Evolutionary conservation across 176 grass and related monocot genomes (phyloP).

Genomic region (Bromus sterilis): DNA sequence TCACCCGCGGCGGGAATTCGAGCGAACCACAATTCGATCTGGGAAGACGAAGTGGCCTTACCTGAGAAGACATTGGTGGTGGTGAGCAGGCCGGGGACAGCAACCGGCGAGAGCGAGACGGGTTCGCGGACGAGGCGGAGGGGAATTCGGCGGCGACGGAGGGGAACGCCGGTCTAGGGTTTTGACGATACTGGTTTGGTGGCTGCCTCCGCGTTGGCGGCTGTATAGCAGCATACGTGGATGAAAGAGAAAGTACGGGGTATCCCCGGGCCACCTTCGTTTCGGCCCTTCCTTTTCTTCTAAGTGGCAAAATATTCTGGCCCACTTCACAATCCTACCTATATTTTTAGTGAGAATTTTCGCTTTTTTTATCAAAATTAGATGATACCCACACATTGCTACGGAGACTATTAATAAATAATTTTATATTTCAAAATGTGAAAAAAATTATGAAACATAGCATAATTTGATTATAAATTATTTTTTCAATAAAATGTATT

Average conservation of each 20-base stretch:
- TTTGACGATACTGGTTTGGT: conserved; percentile 4
- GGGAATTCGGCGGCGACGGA: conserved; percentile 21
- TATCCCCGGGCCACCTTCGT: neutral
- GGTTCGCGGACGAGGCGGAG: neutral
- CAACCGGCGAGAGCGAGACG: neutral
- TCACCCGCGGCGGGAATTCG: neutral
- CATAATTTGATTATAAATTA: too few relatives aligned
- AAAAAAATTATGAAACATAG: too few relatives aligned
- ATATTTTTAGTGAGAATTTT: too few relatives aligned
- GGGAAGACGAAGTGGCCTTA: neutral
- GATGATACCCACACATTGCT: too few relatives aligned
- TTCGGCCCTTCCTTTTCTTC: neutral
- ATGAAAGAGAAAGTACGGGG: neutral
- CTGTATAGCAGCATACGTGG: neutral
- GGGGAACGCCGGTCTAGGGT: conserved; percentile 24
- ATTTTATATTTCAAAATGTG: too few relatives aligned
- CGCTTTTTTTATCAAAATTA: too few relatives aligned
- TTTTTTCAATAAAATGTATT: too few relatives aligned
- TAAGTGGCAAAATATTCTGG: neutral
- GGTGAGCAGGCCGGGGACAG: neutral
- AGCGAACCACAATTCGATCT: neutral
- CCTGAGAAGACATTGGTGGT: conserved; percentile 48
- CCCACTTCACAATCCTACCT: neutral
- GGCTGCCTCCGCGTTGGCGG: neutral
- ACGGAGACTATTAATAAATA: too few relatives aligned